A percentile compares a stretch with the other conserved stretches of the same genome.
Conservation (phyloP, 2,329 filamentous ascomycete species). For the Fusarium pseudocircinatum region DNA sequence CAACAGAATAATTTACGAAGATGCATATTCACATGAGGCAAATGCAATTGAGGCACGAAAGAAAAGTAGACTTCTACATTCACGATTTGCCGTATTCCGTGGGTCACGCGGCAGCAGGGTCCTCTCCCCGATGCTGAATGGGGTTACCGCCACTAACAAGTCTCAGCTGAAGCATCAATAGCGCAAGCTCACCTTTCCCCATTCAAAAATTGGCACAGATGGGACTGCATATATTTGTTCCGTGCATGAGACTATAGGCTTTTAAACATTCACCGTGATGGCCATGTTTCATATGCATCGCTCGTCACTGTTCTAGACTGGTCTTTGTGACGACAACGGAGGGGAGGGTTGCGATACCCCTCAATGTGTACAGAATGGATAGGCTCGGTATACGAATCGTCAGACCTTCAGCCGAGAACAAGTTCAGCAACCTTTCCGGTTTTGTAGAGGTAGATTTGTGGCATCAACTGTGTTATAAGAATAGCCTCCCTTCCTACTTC, state of each 20-base stretch:
- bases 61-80: neutral
- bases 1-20: accelerated
- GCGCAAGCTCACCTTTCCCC: neutral
- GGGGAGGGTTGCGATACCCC: neutral
- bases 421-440: neutral
- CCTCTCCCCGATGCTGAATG: neutral
- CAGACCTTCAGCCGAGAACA: neutral
- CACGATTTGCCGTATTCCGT: neutral
- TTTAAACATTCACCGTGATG: neutral
- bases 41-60: accelerated
- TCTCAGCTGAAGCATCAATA: neutral
- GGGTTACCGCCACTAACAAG: neutral
- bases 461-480: neutral
- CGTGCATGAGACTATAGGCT: neutral
- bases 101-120: neutral
- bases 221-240: neutral
- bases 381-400: neutral
- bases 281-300: neutral
- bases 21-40: neutral
- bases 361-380: neutral
- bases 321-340: neutral
- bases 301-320: neutral
- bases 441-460: accelerated
- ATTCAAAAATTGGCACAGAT: neutral
- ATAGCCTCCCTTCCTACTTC: accelerated